Base-by-base conservation (phyloP, 805 yeast species). In the Huiozyma naganishii region DNA sequence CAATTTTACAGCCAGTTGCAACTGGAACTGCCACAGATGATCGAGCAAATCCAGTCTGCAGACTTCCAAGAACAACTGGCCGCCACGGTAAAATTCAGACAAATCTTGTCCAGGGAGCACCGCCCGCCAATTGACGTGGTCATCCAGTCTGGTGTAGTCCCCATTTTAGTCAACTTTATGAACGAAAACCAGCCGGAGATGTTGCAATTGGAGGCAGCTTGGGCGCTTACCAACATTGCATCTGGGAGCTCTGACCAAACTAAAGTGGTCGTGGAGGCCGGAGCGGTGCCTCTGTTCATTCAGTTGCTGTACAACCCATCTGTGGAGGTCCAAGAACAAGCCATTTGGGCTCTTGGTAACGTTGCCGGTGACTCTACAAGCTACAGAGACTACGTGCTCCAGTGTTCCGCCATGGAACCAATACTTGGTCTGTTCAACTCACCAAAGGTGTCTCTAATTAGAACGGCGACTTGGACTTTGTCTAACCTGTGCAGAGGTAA, bases 201-300 rank as follows among this genome's bases (percentile, higher is more conserved):
- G 73, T 73, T 92, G 55, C 97, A 90, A 68, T 77, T 92, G 56
- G 98, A 92, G 70, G 95, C 97, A 9, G 97, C 98, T 7, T 92
- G 98, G 98, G 97, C 97, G n/a, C 75, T 92, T 54, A 92, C 98
- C 41, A 92, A 92, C 63, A 90, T 92, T 64, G 97, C 97, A 23
- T 86, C 96, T 4, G 98, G 98, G 50, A 71, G 82, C 41, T 78
- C 95, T 36, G 83, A 78, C 40, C 97, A 92, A 67, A 92, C 98
- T 17, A 76, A 75, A 55, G 80, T 81, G 37, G 97, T 92, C 44
- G 92, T 92, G 45, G 90, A 88, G 49, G 80, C 90, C 4, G 94
- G 90, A 42, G 97, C 97, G 0, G 94, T 92, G 37, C 97, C 97
- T 13, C 70, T 79, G 44, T 88, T 92, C 65, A 95, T 92, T 38